Evolutionary conservation across 1,284 basidiomycete genomes (phyloP), one percentile per base, ranked within the genome.

Genomic region (Tremellales sp.): DNA sequence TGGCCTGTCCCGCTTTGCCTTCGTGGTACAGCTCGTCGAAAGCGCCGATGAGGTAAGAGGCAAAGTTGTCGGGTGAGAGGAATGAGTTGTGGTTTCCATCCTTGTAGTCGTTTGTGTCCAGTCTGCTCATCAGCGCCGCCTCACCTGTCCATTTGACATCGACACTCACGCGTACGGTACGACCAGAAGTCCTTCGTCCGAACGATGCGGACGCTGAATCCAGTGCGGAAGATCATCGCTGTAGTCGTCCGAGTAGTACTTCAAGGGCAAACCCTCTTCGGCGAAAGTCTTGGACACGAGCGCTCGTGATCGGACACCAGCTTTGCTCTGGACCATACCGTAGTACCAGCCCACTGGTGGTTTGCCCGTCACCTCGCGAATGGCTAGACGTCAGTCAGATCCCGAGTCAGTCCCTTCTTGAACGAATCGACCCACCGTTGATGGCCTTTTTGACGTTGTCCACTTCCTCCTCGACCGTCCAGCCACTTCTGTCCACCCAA

Each of bases 181-280:
- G 39, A 75, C 65, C 13, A 75, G 67, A 7, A 75, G 55, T 44
- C 62, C 62, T 12, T 55, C 41, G 10, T 31, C 48, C 21, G 42
- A 43, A 13, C 48, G 45, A n/a, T 42, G 21, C 11, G 45, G 8
- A 23, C 46, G 39, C 11, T 52, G 59, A 4, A 73, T 64, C 65
- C 68, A 76, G 58, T 73, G 73, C 2, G 75, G 75, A 15, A 76
- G 65, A 45, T 76, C 75, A 45, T 76, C 75, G 43, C 68, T 64
- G 52, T 71, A 59, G 42, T 53, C 52, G 49, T 67, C 62, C 19
- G 52, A 51, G 35, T 51, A 57, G 49, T 60, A 63, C 22, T 52
- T 51, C 11, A 64, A 49, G 0, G 60, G 54, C 22, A 65, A 33
- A 12, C 55, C 53, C 23, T 50, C 45, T 46, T 60, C 55, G 36